phyloP scores from a whole-genome alignment of 169 alveolate genomes.

The Plasmodium knowlesi region DNA sequence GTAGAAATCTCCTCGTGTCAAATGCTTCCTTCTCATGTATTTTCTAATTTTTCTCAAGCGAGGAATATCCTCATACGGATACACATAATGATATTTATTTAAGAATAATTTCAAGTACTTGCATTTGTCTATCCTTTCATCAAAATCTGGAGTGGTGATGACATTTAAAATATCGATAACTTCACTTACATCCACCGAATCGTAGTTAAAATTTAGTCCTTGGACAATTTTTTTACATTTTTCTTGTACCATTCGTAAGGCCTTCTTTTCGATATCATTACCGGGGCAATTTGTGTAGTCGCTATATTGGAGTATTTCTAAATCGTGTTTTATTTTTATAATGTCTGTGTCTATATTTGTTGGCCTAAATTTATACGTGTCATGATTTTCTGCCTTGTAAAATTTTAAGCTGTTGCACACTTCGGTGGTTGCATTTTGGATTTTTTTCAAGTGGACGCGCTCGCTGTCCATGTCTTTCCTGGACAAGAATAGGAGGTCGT shows the following conservation, averaged over 20 bases:
- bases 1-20: slow-evolving; percentile 28
- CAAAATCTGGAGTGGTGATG: slow-evolving; percentile 67
- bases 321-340: slow-evolving; percentile 19
- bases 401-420: slow-evolving; percentile 44
- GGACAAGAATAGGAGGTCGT: slow-evolving; percentile 25
- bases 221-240: slow-evolving; percentile 64
- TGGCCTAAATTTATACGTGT: slow-evolving; percentile 49
- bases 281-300: neutral
- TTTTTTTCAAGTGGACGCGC: slow-evolving; percentile 49
- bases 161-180: slow-evolving; percentile 28
- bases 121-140: slow-evolving; percentile 60
- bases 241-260: slow-evolving; percentile 16
- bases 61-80: slow-evolving; percentile 52
- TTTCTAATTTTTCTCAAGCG: slow-evolving; percentile 46
- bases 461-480: slow-evolving; percentile 18
- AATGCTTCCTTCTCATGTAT: slow-evolving; percentile 11
- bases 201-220: slow-evolving; percentile 46
- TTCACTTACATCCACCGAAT: slow-evolving; percentile 47
- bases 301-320: neutral
- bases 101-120: slow-evolving; percentile 58
- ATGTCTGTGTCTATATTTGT: slow-evolving; percentile 6
- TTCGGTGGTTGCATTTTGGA: slow-evolving; percentile 17
- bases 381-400: slow-evolving; percentile 68
- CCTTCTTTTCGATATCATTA: neutral
- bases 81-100: slow-evolving; percentile 60